Conservation (phyloP, 352 stramenopile genomes). For the Globisporangium heterothallicum region DNA sequence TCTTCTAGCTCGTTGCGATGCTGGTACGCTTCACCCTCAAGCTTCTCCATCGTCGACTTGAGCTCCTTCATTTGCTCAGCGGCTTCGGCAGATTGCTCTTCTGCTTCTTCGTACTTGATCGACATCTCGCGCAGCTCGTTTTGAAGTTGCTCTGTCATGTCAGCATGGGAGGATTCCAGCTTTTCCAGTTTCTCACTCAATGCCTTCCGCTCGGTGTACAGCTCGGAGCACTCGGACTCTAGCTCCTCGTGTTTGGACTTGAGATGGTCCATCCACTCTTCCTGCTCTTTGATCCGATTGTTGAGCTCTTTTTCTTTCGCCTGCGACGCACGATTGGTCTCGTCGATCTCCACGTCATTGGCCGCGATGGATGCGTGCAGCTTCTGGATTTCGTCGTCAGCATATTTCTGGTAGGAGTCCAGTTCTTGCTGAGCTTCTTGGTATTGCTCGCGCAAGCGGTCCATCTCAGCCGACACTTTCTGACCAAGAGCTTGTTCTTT, state of each 20-base stretch:
- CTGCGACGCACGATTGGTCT: slow-evolving; percentile 19
- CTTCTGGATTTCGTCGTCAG: slow-evolving; percentile 44
- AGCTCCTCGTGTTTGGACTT: slow-evolving; percentile 26
- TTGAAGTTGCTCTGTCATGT: slow-evolving; percentile 25
- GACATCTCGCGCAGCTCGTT: slow-evolving; percentile 23
- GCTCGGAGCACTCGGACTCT: slow-evolving; percentile 23
- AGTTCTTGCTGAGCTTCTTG: slow-evolving; percentile 45
- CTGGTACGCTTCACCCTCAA: slow-evolving; percentile 45
- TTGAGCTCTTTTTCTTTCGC: slow-evolving; percentile 24
- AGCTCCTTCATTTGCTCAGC: slow-evolving; percentile 27
- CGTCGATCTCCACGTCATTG: slow-evolving; percentile 28
- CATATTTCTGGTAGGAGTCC: slow-evolving; percentile 42
- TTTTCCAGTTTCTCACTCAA: slow-evolving; percentile 22
- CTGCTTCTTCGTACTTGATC: slow-evolving; percentile 23
- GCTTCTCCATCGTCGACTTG: slow-evolving; percentile 37
- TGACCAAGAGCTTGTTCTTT: slow-evolving; percentile 29
- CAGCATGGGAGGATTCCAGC: slow-evolving; percentile 23
- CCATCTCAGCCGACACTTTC: slow-evolving; percentile 26
- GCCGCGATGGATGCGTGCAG: slow-evolving; percentile 33
- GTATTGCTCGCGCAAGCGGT: slow-evolving; percentile 36
- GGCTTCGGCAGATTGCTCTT: slow-evolving; percentile 8
- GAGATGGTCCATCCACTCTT: slow-evolving; percentile 18
- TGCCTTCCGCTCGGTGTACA: slow-evolving; percentile 20
- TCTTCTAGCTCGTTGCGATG: slow-evolving; percentile 44
- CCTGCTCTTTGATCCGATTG: slow-evolving; percentile 19